Base-by-base conservation (phyloP, 192 early-diverging fungal species). In the Podila horticola region DNA sequence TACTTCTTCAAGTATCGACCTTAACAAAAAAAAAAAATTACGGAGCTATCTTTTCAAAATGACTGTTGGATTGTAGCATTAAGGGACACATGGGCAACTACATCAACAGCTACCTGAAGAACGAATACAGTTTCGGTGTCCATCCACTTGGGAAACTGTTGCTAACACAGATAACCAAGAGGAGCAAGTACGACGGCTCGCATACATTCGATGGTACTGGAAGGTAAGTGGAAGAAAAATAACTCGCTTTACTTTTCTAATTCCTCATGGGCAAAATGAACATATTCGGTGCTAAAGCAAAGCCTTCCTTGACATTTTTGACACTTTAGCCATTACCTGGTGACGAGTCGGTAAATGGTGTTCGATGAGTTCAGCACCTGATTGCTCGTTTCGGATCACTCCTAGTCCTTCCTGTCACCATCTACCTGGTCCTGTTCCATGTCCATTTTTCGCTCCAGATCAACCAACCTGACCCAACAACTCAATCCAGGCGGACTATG, bases 61-160 rank as follows among this genome's bases (percentile, higher is more conserved):
- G 34, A 7, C 9, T 36, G 34, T 36, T 36, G 34, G 9, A 11
- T 6, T 10, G 0, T 61, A 61, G 59, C 26, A 10, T 61, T 28
- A 30, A 61, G 29, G 59, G 28, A 19, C 30, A 61, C 59, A 28
- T 61, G 26, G 59, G 22, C 8, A 28, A 61, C 6, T 30, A 28
- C 24, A 13, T 61, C 28, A 61, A 61, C 30, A 33, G 59, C 28
- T 61, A 61, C 19, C 26, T 61, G 22, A 33, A 28, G 59, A 3
- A 61, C 12, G 59, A 61, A 13, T 61, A 30, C 29, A 28, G 29
- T 13, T 61, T 61, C 26, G 59, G 33, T 13, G 30, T 61, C 59
- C 59, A 61, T 61, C 59, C 59, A 3, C 59, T 61, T 30, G 59
- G 59, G 17, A 24, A 30, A 33, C 59, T 61, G 15, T 12, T 61